Evolutionary conservation across 2,329 filamentous ascomycete species (phyloP), one percentile per base, ranked within the genome.

Genomic region (Fusarium anguioides): DNA sequence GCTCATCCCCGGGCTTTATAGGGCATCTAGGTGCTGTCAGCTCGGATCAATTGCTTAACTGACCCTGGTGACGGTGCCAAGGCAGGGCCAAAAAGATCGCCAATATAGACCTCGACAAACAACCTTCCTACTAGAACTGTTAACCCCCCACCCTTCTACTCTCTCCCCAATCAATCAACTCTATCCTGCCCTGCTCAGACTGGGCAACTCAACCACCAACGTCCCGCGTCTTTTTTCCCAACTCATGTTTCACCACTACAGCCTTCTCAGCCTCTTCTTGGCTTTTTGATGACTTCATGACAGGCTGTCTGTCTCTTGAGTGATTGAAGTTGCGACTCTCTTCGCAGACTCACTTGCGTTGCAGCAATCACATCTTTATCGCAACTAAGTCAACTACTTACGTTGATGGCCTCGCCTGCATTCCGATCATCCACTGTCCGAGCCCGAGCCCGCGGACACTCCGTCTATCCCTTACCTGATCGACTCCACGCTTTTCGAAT

Each of bases 191-290:
- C 12, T 26, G 9, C 36, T 49, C 27, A 29, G 14, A 12, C 27
- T n/a, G n/a, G n/a, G n/a, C 51, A 39, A 41, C 42, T 49, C 46
- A 52, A 37, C 40, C 50, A 66, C 37, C 47, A 66, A 66, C 61
- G 46, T 44, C 33, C 27, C 21, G 14, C 33, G 55, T 41, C 33
- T 23, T 59, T 42, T 67, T 60, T 61, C 29, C 10, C 58, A 42
- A 41, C 60, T 50, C 49, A 66, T 68, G 65, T 69, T 68, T 61
- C 65, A 69, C 65, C 42, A 29, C 33, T 20, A 50, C 54, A 50
- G 60, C 55, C 64, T 68, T 65, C 42, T 51, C 60, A 68, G 64
- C 64, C 65, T 68, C 39, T 40, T 61, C 44, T 59, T 59, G 52
- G 64, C 64, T 50, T 48, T 45, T 26, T 39, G 23, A 49, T 56